Evolutionary conservation across 345 rosid genomes (phyloP).

Genomic region (Eucalyptus cloeziana): DNA sequence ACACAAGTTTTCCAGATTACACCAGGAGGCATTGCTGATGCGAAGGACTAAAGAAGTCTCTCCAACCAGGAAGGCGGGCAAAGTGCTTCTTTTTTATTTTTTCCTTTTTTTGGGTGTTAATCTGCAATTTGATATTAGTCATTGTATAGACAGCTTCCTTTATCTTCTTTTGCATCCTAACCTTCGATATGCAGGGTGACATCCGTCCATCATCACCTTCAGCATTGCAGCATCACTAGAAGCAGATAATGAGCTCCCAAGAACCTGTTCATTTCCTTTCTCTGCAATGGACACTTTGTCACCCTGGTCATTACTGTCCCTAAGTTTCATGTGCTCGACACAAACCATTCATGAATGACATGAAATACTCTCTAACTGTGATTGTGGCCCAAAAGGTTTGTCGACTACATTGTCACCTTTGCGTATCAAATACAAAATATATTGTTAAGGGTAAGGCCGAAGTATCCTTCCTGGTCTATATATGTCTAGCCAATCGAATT

Average conservation of each 20-base stretch:
- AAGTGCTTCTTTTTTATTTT: neutral
- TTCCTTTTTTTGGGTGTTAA: neutral
- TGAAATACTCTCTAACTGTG: neutral
- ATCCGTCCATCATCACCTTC: neutral
- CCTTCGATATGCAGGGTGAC: neutral
- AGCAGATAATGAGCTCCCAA: neutral
- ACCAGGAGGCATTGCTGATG: conserved; percentile 88
- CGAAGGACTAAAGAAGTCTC: conserved; percentile 42
- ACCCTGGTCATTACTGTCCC: neutral
- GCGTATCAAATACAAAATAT: neutral
- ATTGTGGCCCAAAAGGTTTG: neutral
- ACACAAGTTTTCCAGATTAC: neutral
- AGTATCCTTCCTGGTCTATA: neutral
- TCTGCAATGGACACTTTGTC: neutral
- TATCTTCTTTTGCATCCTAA: neutral
- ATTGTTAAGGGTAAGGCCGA: neutral
- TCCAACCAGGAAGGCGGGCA: neutral
- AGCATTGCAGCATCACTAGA: neutral
- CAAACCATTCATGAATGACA: neutral
- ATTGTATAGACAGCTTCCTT: neutral
- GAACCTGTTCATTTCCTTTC: neutral
- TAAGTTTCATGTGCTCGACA: neutral
- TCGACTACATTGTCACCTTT: neutral
- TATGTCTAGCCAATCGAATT: neutral
- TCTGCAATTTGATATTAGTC: neutral